These are phyloP conservation scores for Leccinellum luteum DNA, from an alignment of 768 basidiomycete genomes.

Conservation along the genomic window DNA sequence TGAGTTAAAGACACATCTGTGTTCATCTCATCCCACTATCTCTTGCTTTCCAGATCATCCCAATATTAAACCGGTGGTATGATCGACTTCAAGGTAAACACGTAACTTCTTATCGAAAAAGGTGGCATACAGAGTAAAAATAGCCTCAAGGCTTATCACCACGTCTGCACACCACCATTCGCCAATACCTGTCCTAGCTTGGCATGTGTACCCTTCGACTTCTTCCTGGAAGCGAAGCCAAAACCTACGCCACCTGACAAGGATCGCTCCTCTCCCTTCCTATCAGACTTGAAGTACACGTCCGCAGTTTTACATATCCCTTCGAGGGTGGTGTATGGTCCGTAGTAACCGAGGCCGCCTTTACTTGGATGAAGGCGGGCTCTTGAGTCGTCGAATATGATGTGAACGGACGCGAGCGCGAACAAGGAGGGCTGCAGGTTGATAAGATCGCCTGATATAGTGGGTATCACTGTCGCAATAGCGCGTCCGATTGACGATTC, in stretches of 20 bases:
- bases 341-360: conserved; percentile 63
- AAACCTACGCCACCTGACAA: conserved; percentile 46
- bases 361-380: conserved; percentile 51
- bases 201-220: conserved; percentile 26
- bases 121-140: background rate
- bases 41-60: background rate
- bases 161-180: conserved; percentile 15
- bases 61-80: background rate
- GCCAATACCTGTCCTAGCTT: conserved; percentile 28
- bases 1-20: background rate
- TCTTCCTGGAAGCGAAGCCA: conserved; percentile 30
- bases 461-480: conserved; percentile 42
- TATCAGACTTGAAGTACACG: conserved; percentile 41
- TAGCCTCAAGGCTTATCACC: conserved; percentile 18
- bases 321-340: conserved; percentile 56
- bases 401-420: conserved; percentile 48
- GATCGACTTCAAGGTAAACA: background rate
- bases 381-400: conserved; percentile 66
- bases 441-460: conserved; percentile 46
- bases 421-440: conserved; percentile 62
- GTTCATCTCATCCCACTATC: background rate
- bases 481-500: conserved; percentile 26
- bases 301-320: conserved; percentile 56
- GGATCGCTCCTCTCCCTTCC: conserved; percentile 39
- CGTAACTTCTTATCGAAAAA: background rate